Evolutionary conservation across 2,329 filamentous ascomycete genomes (phyloP).

Genomic region (Cladosporium sp.): DNA sequence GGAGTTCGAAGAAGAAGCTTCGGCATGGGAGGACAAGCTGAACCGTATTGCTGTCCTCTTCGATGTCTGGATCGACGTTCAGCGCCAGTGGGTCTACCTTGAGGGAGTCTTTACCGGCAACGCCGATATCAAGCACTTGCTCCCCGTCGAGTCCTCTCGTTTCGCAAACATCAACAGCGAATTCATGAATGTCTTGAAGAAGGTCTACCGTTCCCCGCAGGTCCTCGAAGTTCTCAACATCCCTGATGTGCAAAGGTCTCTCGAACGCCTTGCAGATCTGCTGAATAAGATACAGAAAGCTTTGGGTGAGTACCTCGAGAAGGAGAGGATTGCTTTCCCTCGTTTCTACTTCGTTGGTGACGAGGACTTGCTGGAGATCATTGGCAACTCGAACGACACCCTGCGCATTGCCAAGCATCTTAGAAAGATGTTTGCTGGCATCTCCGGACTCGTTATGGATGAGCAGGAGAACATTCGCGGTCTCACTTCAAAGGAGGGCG

Average conservation of each 20-base stretch:
- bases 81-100: constrained; percentile 98
- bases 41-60: constrained; percentile 97
- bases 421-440: constrained; percentile 99
- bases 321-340: constrained; percentile 94
- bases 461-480: constrained; percentile 86
- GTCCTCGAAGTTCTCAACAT: constrained; percentile 96
- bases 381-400: constrained; percentile 98
- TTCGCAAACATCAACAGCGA: constrained; percentile 99
- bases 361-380: constrained; percentile 97
- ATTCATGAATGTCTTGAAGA: constrained; percentile 99
- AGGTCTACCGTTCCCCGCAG: constrained; percentile 93
- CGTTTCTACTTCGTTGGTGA: constrained; percentile 99
- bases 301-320: constrained; percentile 95
- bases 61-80: constrained; percentile 99
- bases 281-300: constrained; percentile 99
- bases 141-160: constrained; percentile 91
- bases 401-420: constrained; percentile 96
- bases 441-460: constrained; percentile 86
- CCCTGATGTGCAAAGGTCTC: constrained; percentile 88
- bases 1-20: constrained; percentile 96
- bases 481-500: constrained; percentile 92
- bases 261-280: constrained; percentile 93
- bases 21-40: constrained; percentile 95
- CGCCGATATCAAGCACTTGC: constrained; percentile 95
- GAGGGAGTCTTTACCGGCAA: constrained; percentile 99